Evolutionary conservation across 495 filamentous ascomycete species (phyloP).

Genomic region (Aspergillus ellipticus): DNA sequence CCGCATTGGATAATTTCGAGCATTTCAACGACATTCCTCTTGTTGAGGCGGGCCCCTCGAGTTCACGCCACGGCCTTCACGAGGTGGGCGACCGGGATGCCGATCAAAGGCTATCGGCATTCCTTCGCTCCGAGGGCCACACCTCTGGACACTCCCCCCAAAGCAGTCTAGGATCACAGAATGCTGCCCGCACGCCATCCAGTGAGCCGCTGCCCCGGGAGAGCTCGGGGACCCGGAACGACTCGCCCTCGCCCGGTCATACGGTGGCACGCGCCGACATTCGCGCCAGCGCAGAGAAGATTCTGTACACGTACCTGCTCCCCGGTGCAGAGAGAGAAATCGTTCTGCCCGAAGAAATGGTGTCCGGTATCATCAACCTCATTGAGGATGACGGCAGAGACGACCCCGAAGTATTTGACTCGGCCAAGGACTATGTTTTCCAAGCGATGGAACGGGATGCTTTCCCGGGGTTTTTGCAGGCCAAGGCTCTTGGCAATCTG

Average conservation of each 20-base stretch:
- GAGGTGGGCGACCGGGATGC: constrained; percentile 58
- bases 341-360: constrained; percentile 80
- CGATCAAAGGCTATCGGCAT: constrained; percentile 86
- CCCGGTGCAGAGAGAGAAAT: constrained; percentile 94
- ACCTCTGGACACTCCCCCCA: constrained; percentile 62
- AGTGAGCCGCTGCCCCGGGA: constrained; percentile 59
- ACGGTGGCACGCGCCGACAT: constrained; percentile 84
- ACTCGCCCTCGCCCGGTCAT: constrained; percentile 75
- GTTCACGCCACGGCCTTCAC: constrained; percentile 28
- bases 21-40: constrained; percentile 58
- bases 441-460: constrained; percentile 99
- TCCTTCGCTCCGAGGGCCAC: constrained; percentile 68
- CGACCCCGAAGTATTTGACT: constrained; percentile 95
- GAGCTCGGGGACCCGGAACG: constrained; percentile 54
- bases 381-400: constrained; percentile 89
- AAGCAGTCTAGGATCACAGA: constrained; percentile 58
- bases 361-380: constrained; percentile 70
- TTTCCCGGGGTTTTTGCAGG: constrained; percentile 91
- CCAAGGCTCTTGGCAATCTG: constrained; percentile 91
- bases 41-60: constrained; percentile 43
- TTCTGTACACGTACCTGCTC: constrained; percentile 91
- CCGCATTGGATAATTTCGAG: constrained; percentile 67
- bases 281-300: constrained; percentile 90
- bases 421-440: constrained; percentile 97
- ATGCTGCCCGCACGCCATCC: constrained; percentile 33